A percentile compares a stretch with the other conserved stretches of the same genome.
Conservation (phyloP, 169 alveolate genomes). For the Toxoplasma gondii region DNA sequence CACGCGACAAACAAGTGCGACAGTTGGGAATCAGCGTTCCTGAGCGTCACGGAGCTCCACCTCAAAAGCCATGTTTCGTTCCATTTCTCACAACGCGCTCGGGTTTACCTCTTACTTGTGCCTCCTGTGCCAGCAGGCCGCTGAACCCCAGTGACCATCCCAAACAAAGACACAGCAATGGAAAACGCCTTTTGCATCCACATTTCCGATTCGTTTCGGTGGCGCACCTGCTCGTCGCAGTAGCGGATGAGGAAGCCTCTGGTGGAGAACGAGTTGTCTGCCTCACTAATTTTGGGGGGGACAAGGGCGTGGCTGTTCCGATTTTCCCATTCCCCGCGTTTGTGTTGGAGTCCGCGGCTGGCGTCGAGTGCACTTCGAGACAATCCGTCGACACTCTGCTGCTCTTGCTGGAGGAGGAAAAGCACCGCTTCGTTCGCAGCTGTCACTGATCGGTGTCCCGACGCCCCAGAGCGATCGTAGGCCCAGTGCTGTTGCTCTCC, state of each 20-base stretch:
- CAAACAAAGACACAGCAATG: no score
- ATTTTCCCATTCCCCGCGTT: slow-evolving; percentile 2
- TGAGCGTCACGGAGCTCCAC: no score
- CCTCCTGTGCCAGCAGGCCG: no score
- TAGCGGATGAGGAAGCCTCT: slow-evolving; percentile 68
- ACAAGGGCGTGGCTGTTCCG: slow-evolving; percentile 5
- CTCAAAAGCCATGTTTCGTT: no score
- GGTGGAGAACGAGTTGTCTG: slow-evolving; percentile 59
- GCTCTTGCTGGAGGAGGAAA: not conserved
- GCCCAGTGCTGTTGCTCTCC: slow-evolving; percentile 10
- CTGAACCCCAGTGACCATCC: no score
- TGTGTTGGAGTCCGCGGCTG: not conserved
- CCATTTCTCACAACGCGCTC: no score
- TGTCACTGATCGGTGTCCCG: not conserved
- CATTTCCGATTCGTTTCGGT: no score
- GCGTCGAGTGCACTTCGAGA: not conserved
- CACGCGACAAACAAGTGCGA: no score
- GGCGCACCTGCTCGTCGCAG: slow-evolving; percentile 73
- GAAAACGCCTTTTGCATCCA: no score
- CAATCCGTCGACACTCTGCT: not conserved
- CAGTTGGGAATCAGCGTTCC: no score
- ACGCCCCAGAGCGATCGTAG: not conserved
- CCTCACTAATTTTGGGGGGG: not conserved
- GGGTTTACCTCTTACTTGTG: no score
- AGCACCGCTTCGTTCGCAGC: not conserved